Base-by-base conservation (phyloP, 768 basidiomycete genomes). In the Boletales sp. region DNA sequence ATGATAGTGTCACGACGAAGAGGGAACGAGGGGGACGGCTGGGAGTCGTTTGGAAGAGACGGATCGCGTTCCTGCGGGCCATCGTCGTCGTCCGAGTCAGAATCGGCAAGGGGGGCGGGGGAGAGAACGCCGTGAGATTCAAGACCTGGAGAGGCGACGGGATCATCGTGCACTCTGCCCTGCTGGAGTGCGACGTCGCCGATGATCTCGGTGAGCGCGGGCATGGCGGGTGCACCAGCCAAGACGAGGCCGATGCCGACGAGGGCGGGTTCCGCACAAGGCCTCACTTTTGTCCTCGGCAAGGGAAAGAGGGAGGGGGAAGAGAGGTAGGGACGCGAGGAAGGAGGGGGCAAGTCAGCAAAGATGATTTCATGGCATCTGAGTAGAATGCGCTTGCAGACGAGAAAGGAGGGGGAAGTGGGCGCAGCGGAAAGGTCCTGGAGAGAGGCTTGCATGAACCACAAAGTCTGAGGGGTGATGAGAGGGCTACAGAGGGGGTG, bases 361-460 rank as follows among this genome's bases (percentile, higher is more conserved):
- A 97, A 99, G 61, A 99, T 95, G 67, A 98, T 94, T 71, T 94
- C 88, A 69, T 98, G 94, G 62, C 94, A 94, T 66, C 81, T 81
- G 66, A 90, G 90, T 51, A 97, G 73, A 35, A 94, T 82, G 52
- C 95, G 83, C 69, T 94, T 92, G 67, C 97, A 98, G 50, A 95
- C 87, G 42, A 82, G 73, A 70, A 97, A 97, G 1, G 93, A 90
- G 38, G 72, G 79, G 3, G 91, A 85, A 42, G 82, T 79, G 13
- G 76, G 40, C 69, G 60, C 38, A 10, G 58, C 51, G 41, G 52
- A 79, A 8, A 97, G 75, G 68, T 99, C 97, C 50, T 81, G 82
- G 17, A 99, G 76, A 24, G 89, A 84, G 14, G 95, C 91, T 80
- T 98, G 97, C 87, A 98, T 94, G 70, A 94, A 97, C 94, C 95